Conservation (phyloP, 208 protist genomes). For the Acanthamoeba triangularis region DNA sequence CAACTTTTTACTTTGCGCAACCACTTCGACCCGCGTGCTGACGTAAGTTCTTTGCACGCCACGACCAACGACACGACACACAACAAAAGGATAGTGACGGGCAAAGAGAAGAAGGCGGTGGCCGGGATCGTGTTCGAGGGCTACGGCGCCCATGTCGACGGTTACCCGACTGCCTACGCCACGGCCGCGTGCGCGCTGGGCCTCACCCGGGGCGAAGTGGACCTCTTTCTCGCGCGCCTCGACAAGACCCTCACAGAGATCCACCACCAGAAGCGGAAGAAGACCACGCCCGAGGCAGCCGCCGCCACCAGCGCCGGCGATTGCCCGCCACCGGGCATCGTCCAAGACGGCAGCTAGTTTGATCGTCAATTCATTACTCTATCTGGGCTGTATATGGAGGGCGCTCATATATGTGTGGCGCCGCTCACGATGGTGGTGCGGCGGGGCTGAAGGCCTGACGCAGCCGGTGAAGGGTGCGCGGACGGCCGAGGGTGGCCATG, state of each 20-base stretch:
- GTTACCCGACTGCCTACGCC: conserved; percentile 58
- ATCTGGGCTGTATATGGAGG: too few species aligned
- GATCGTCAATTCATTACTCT: too few species aligned
- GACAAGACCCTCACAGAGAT: conserved; percentile 4
- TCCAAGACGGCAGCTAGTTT: too few species aligned
- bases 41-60: not conserved
- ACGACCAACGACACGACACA: not conserved
- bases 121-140: conserved; percentile 52
- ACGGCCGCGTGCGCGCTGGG: conserved; percentile 63
- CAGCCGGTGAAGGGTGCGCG: not conserved
- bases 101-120: conserved; percentile 44
- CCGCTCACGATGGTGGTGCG: not conserved
- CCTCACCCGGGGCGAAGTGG: conserved; percentile 26
- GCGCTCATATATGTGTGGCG: too few species aligned
- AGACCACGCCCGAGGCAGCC: too few species aligned
- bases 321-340: too few species aligned
- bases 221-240: conserved; percentile 55
- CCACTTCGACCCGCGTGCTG: not conserved
- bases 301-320: too few species aligned
- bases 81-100: conserved; percentile 46
- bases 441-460: not conserved
- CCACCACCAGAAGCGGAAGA: too few species aligned
- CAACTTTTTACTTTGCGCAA: not conserved
- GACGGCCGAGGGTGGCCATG: conserved; percentile 34
- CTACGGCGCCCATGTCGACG: conserved; percentile 57